Base-by-base conservation (phyloP, 2,329 filamentous ascomycete genomes). In the Fusarium fracticaudum region DNA sequence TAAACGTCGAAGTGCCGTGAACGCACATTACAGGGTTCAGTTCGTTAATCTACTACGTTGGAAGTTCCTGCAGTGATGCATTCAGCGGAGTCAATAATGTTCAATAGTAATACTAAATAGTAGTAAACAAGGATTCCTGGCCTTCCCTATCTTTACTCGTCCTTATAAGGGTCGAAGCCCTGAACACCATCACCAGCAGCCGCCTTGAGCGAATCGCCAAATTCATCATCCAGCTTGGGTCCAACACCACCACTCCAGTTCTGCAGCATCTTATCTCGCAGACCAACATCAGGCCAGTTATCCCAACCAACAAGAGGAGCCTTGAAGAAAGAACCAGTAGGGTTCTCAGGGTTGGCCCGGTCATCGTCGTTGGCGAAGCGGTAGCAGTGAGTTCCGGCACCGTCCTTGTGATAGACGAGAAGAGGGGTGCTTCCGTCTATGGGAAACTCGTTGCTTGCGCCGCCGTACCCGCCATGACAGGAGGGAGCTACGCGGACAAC, bases 361-460 rank as follows among this genome's bases (percentile, higher is more conserved):
- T 80, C 79, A 43, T 73, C 76, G 20, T 70, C 68, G 41, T 80
- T 79, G 44, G 79, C 79, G 33, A 79, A 74, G n/a, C 79, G 79
- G 75, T 77, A 80, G 72, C 78, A 79, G 70, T 81, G 79, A 0
- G 79, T 80, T 37, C 60, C 65, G 3, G 54, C 64, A 5, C 78
- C 76, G 31, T 80, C 79, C 70, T 81, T 80, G 76, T 81, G 79
- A 63, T 81, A 80, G 26, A 80, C 77, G 0, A 80, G 33, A 38
- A 76, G 67, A 10, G 78, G 74, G 37, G 60, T 72, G 14, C 50
- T 66, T 40, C 75, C 79, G 18, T 78, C 67, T 5, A 61, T 48
- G 6, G 69, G 71, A 37, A 78, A 75, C 14, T 73, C 22, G 54
- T 79, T 78, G 35, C 55, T 75, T 26, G 78, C 79, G 3, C 67